Conservation (phyloP, 768 basidiomycete genomes). For the Boletus barrowsii region DNA sequence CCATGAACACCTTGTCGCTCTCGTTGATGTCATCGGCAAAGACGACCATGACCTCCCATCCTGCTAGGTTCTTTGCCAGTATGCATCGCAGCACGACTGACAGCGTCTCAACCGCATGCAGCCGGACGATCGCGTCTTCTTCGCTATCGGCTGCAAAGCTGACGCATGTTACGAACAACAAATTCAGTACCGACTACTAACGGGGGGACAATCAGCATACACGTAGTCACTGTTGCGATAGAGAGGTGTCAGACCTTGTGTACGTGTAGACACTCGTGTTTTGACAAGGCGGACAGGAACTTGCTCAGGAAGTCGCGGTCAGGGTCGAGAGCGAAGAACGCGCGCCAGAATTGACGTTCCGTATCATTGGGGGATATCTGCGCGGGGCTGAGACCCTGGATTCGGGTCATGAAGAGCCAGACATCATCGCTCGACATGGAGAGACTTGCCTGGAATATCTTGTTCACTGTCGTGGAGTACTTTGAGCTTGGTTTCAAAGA, state of each 20-base stretch:
- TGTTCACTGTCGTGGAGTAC: conserved; percentile 45
- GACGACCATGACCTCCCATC: conserved; percentile 73
- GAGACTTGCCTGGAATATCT: conserved; percentile 43
- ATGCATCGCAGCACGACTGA: conserved; percentile 45
- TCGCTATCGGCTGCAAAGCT: conserved; percentile 34
- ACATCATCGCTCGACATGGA: not conserved
- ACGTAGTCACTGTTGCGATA: not conserved
- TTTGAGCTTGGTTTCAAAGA: conserved; percentile 39
- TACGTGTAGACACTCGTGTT: conserved; percentile 46
- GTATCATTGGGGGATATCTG: conserved; percentile 46
- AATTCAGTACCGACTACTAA: conserved; percentile 49
- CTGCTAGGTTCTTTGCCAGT: conserved; percentile 56
- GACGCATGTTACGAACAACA: conserved; percentile 48
- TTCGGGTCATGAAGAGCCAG: not conserved
- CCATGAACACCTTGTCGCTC: conserved; percentile 60
- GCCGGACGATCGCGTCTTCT: conserved; percentile 14
- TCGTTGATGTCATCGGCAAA: conserved; percentile 57
- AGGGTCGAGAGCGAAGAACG: conserved; percentile 50
- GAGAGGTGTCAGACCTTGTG: conserved; percentile 44
- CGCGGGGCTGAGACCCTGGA: conserved; percentile 41
- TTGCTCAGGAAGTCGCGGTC: conserved; percentile 44
- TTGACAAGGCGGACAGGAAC: conserved; percentile 41
- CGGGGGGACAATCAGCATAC: conserved; percentile 14
- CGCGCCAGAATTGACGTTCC: conserved; percentile 48
- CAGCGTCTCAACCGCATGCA: conserved; percentile 52